These are phyloP conservation scores for Leccinum barrowsii DNA, from an alignment of 768 basidiomycete species.

Conservation along the genomic window DNA sequence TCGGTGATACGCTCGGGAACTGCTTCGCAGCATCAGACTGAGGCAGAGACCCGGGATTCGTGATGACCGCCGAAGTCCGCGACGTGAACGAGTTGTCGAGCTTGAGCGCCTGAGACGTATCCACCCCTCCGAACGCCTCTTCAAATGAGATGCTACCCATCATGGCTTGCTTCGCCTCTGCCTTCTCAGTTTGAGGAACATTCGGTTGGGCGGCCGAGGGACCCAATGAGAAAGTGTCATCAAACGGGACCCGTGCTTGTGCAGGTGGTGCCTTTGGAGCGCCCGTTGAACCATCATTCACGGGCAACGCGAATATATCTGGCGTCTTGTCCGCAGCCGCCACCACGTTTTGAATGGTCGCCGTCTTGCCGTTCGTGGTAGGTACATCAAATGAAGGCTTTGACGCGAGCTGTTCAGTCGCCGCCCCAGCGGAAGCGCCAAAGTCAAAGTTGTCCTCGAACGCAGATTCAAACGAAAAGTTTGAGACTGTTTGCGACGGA, in stretches of 20 bases:
- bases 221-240: slow-evolving; percentile 43
- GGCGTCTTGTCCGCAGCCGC: slow-evolving; percentile 7
- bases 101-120: slow-evolving; percentile 36
- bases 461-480: slow-evolving; percentile 62
- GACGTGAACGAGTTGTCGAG: slow-evolving; percentile 39
- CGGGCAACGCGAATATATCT: slow-evolving; percentile 13
- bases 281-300: slow-evolving; percentile 8
- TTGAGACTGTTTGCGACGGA: slow-evolving; percentile 30
- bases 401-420: slow-evolving; percentile 26
- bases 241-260: slow-evolving; percentile 38
- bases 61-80: slow-evolving; percentile 31
- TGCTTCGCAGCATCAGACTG: slow-evolving; percentile 24
- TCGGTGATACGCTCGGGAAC: slow-evolving; percentile 39
- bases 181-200: slow-evolving; percentile 16
- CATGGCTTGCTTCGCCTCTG: slow-evolving; percentile 6
- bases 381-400: slow-evolving; percentile 19
- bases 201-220: slow-evolving; percentile 3
- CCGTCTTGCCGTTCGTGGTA: slow-evolving; percentile 26
- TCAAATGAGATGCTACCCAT: slow-evolving; percentile 41
- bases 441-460: slow-evolving; percentile 72
- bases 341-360: slow-evolving; percentile 5
- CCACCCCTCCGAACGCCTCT: slow-evolving; percentile 52
- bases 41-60: slow-evolving; percentile 19
- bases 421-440: slow-evolving; percentile 34
- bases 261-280: slow-evolving; percentile 14